Evolutionary conservation across 176 grass and related monocot genomes (phyloP).

Genomic region (Phyllostachys edulis): DNA sequence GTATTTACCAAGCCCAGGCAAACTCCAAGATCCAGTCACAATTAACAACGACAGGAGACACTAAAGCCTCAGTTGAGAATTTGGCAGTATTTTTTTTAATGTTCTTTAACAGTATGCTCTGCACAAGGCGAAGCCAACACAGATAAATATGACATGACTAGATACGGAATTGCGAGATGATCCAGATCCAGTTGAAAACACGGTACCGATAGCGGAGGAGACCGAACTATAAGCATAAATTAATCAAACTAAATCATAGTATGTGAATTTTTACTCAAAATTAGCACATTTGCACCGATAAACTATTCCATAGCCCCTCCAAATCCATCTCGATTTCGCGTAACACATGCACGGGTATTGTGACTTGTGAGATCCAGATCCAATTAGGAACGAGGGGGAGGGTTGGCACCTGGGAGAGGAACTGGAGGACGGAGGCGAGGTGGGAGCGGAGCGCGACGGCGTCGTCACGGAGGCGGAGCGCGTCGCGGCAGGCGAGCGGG

Average conservation of each 20-base stretch:
- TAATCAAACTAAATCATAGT: conserved; percentile 9
- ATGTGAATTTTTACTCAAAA: not conserved
- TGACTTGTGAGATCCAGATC: conserved; percentile 47
- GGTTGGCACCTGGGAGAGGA: conserved; percentile 55
- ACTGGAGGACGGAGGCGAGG: conserved; percentile 63
- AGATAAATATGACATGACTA: not conserved
- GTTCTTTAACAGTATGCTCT: not conserved
- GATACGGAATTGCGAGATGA: conserved; percentile 35
- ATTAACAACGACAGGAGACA: not conserved
- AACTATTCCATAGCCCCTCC: not conserved
- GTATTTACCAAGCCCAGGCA: conserved; percentile 17
- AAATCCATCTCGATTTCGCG: not conserved
- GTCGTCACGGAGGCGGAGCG: conserved; percentile 83
- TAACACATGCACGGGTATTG: not conserved
- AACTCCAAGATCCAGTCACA: not conserved
- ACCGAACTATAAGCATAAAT: not conserved
- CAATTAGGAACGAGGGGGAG: not conserved
- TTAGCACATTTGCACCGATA: not conserved
- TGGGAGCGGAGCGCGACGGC: conserved; percentile 66
- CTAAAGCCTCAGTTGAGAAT: not conserved
- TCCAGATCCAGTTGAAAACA: conserved; percentile 37
- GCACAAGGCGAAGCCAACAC: not conserved
- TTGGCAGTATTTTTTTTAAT: not conserved
- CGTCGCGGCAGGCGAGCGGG: conserved; percentile 84
- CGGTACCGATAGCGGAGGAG: not conserved